phyloP scores from a whole-genome alignment of 352 stramenopile genomes.

The Pythium folliculosum region DNA sequence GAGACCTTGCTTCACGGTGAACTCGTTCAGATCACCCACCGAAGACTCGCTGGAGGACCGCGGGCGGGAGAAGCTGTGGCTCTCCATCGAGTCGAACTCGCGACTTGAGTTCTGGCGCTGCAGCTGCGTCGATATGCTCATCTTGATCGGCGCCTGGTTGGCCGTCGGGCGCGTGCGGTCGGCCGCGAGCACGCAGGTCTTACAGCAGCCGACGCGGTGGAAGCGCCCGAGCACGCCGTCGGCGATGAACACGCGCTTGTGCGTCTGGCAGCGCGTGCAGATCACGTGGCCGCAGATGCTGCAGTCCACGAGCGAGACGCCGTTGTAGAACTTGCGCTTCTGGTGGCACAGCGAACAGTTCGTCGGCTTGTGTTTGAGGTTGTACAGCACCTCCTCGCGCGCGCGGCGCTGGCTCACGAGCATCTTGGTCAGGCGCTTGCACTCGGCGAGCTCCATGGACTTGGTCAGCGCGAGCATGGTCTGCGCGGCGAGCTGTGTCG shows the following conservation, averaged over 20 bases:
- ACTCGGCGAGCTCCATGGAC: slow-evolving; percentile 52
- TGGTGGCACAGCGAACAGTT: slow-evolving; percentile 41
- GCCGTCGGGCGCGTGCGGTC: slow-evolving; percentile 1
- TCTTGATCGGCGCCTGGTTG: not conserved
- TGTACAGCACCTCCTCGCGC: slow-evolving; percentile 34
- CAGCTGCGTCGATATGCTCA: slow-evolving; percentile 16
- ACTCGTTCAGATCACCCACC: not conserved
- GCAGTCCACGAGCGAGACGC: slow-evolving; percentile 38
- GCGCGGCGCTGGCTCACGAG: slow-evolving; percentile 33
- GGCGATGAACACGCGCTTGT: slow-evolving; percentile 51
- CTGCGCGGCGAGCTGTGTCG: slow-evolving; percentile 44
- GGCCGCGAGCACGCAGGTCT: slow-evolving; percentile 40
- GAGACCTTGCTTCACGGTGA: not conserved
- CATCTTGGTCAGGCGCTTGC: slow-evolving; percentile 59
- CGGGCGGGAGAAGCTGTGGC: not conserved
- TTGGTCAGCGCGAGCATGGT: slow-evolving; percentile 47
- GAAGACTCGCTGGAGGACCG: slow-evolving; percentile 19
- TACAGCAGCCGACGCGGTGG: slow-evolving; percentile 36
- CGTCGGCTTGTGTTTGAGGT: slow-evolving; percentile 2
- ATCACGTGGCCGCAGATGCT: slow-evolving; percentile 45
- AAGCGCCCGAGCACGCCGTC: slow-evolving; percentile 33
- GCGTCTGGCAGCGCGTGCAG: slow-evolving; percentile 46
- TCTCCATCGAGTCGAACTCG: not conserved
- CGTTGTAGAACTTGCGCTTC: slow-evolving; percentile 40
- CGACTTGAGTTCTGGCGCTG: slow-evolving; percentile 17